Conservation (phyloP, 1,139 yeast genomes). For the Hyphopichia fennica region DNA sequence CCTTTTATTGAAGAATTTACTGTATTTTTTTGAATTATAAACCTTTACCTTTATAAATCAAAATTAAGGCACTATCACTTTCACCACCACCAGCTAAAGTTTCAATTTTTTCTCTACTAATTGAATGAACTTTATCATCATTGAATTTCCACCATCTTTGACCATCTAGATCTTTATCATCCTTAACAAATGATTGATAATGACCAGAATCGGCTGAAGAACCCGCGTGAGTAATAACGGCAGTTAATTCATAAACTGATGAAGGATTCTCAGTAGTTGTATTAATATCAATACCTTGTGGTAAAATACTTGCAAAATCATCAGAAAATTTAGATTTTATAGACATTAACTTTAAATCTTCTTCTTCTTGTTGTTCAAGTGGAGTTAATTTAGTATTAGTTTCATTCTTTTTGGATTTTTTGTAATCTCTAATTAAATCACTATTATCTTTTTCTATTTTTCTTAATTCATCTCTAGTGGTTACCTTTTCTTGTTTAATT, state of each 20-base stretch:
- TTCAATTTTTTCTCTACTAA: slow-evolving; percentile 78
- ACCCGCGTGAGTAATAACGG: slow-evolving; percentile 91
- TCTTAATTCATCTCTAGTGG: slow-evolving; percentile 75
- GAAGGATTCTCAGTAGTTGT: slow-evolving; percentile 77
- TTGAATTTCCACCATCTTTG: slow-evolving; percentile 92
- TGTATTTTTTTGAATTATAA: too few species aligned
- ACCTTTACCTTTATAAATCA: slow-evolving; percentile 81
- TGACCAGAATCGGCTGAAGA: slow-evolving; percentile 97
- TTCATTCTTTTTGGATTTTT: slow-evolving; percentile 51
- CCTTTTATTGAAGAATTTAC: too few species aligned
- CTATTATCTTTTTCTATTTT: slow-evolving; percentile 73
- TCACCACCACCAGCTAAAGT: slow-evolving; percentile 96
- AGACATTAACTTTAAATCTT: slow-evolving; percentile 45
- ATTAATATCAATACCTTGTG: slow-evolving; percentile 25
- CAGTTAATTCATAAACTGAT: slow-evolving; percentile 78
- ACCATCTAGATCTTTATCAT: slow-evolving; percentile 61
- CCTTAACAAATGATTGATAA: slow-evolving; percentile 85
- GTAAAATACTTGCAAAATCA: slow-evolving; percentile 42
- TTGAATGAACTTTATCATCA: slow-evolving; percentile 84
- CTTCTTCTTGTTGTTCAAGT: slow-evolving; percentile 47
- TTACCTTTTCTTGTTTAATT: slow-evolving; percentile 63
- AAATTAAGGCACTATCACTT: slow-evolving; percentile 89
- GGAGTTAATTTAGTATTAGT: slow-evolving; percentile 39
- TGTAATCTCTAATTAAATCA: slow-evolving; percentile 73
- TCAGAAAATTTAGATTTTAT: slow-evolving; percentile 46